Conservation (phyloP, 257 asterid genomes). For the Penstemon eatonii region DNA sequence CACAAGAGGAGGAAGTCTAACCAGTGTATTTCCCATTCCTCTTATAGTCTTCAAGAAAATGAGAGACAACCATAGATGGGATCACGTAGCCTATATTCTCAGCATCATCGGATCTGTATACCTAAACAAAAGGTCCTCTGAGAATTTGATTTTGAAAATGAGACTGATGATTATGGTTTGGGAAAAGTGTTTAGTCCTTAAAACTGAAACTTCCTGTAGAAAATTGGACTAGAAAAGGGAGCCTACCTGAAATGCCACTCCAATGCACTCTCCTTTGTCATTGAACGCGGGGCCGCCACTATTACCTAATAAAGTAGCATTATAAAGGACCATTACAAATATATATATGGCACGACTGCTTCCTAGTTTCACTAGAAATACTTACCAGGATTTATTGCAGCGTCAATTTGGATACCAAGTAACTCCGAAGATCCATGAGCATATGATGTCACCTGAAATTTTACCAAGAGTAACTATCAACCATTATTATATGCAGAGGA, state of each 20-base stretch:
- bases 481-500: slow-evolving; percentile 17
- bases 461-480: slow-evolving; percentile 26
- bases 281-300: slow-evolving; percentile 99
- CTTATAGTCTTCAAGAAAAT: slow-evolving; percentile 91
- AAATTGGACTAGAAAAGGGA: not conserved
- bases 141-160: slow-evolving; percentile 31
- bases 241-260: slow-evolving; percentile 95
- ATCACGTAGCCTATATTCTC: slow-evolving; percentile 96
- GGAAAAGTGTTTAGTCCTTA: slow-evolving; percentile 19
- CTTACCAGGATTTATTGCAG: slow-evolving; percentile 96
- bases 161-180: slow-evolving; percentile 7
- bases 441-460: slow-evolving; percentile 86
- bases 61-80: slow-evolving; percentile 90
- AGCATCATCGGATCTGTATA: slow-evolving; percentile 93
- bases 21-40: slow-evolving; percentile 90
- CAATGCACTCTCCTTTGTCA: slow-evolving; percentile 93
- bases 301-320: slow-evolving; percentile 59
- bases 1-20: slow-evolving; percentile 36
- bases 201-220: not conserved
- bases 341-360: not conserved
- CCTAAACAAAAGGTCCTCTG: slow-evolving; percentile 59
- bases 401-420: slow-evolving; percentile 98
- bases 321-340: not conserved
- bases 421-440: slow-evolving; percentile 96
- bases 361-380: slow-evolving; percentile 20